Evolutionary conservation across 2,329 filamentous ascomycete genomes (phyloP).

Genomic region (Chaetomiaceae sp.): DNA sequence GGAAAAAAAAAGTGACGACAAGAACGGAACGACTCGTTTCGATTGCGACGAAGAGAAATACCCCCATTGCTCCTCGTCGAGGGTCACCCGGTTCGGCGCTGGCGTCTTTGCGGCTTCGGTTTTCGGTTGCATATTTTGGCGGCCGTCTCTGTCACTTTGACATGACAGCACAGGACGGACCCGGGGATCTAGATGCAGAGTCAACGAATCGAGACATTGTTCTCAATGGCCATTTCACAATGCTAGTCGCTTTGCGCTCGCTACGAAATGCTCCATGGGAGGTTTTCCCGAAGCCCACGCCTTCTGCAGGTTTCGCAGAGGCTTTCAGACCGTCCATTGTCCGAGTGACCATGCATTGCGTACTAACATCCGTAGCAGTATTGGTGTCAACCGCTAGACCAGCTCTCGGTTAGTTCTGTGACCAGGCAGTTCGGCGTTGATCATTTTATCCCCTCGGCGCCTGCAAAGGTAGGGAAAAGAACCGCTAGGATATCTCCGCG

Average conservation of each 20-base stretch:
- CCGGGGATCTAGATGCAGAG: conserved; percentile 30
- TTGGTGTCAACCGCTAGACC: background rate
- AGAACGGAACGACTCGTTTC: conserved; percentile 19
- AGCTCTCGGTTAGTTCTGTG: background rate
- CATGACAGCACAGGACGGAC: conserved; percentile 23
- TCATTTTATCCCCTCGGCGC: background rate
- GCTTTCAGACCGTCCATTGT: conserved; percentile 13
- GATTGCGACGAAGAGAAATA: conserved; percentile 17
- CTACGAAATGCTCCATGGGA: conserved; percentile 73
- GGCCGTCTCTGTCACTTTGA: conserved; percentile 22
- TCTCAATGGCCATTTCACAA: conserved; percentile 72
- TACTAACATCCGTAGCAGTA: conserved; percentile 3
- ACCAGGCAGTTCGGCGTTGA: background rate
- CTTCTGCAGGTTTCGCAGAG: conserved; percentile 20
- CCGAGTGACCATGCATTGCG: conserved; percentile 4
- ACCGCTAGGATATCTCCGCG: conserved; percentile 86
- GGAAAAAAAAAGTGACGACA: conserved; percentile 16
- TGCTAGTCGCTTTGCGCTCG: conserved; percentile 32
- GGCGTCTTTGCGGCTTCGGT: conserved; percentile 26
- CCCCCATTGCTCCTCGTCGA: conserved; percentile 15
- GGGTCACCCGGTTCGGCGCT: conserved; percentile 18
- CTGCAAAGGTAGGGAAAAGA: conserved; percentile 17
- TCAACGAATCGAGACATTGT: conserved; percentile 40
- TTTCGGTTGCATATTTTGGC: conserved; percentile 27
- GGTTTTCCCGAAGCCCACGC: conserved; percentile 62